phyloP scores from a whole-genome alignment of 768 basidiomycete genomes.

The Tylopilus vinaceipallidus region DNA sequence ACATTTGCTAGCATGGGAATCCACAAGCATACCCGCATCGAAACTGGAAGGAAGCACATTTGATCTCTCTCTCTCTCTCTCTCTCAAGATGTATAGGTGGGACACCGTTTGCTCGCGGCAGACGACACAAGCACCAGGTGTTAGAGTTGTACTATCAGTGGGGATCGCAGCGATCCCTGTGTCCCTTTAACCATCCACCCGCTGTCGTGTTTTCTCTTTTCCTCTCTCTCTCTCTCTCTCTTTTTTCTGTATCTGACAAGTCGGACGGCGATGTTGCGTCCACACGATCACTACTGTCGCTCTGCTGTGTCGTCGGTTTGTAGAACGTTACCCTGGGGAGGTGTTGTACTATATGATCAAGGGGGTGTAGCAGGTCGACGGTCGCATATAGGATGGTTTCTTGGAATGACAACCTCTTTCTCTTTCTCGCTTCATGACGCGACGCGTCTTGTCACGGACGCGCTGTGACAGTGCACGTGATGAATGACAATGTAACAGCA shows the following conservation, averaged over 20 bases:
- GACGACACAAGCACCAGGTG: constrained; percentile 6
- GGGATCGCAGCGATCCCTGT: constrained; percentile 10
- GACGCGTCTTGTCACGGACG: constrained; percentile 28
- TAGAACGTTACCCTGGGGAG: constrained; percentile 16
- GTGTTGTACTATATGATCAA: constrained; percentile 24
- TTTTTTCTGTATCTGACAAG: constrained; percentile 18
- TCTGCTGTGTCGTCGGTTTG: constrained; percentile 22
- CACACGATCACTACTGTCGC: constrained; percentile 15
- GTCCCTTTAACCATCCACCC: constrained; percentile 4
- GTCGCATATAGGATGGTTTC: constrained; percentile 22
- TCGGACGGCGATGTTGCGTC: constrained; percentile 10
- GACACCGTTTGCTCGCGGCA: constrained; percentile 4
- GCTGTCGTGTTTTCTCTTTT: constrained; percentile 1
- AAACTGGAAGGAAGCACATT: constrained; percentile 18
- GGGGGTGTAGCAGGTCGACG: constrained; percentile 1
- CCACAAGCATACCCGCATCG: constrained; percentile 22
- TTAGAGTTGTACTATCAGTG: constrained; percentile 22
- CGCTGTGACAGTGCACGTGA: constrained; percentile 33
- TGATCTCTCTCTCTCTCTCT: constrained; percentile 14
- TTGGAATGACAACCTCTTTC: constrained; percentile 18
- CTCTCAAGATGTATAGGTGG: constrained; percentile 23
- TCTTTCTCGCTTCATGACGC: constrained; percentile 6
- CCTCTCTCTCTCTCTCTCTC: background rate
- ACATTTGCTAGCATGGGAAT: constrained; percentile 17
- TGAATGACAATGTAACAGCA: constrained; percentile 12